Conservation (phyloP, 2,329 filamentous ascomycete species). For the Emergomyces orientalis region DNA sequence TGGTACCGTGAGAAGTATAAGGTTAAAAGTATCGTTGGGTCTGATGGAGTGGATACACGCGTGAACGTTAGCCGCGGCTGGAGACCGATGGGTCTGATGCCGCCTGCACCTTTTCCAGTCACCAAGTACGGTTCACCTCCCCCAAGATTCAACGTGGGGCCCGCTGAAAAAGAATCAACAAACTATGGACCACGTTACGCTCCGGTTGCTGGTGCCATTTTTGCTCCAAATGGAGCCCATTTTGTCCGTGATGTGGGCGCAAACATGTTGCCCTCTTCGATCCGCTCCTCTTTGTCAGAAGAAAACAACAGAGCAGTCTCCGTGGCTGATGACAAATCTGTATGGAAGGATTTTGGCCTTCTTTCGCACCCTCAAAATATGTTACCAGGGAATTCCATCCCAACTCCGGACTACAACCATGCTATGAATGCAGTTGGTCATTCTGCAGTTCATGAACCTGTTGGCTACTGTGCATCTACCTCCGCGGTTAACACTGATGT, state of each 20-base stretch:
- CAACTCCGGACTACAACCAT: neutral
- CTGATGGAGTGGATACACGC: constrained; percentile 1
- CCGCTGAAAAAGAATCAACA: neutral
- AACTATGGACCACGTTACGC: neutral
- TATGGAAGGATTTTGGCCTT: neutral
- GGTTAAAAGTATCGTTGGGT: constrained; percentile 9
- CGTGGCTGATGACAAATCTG: neutral
- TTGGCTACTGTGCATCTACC: neutral
- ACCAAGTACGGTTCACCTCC: neutral
- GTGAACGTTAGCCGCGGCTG: constrained; percentile 4
- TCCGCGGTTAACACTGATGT: neutral
- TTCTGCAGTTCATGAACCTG: neutral
- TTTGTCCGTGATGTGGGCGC: neutral
- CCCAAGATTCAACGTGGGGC: neutral
- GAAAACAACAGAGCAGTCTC: neutral
- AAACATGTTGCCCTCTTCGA: neutral
- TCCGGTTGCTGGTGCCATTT: neutral
- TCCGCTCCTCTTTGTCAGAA: neutral
- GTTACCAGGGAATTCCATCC: neutral
- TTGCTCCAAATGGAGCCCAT: neutral
- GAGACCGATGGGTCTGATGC: neutral
- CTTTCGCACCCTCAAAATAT: neutral
- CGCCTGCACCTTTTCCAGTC: too few relatives aligned
- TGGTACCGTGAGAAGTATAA: constrained; percentile 47
- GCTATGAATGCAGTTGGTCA: too few relatives aligned